Base-by-base conservation (phyloP, 208 protist genomes). In the Acanthamoeba quina region DNA sequence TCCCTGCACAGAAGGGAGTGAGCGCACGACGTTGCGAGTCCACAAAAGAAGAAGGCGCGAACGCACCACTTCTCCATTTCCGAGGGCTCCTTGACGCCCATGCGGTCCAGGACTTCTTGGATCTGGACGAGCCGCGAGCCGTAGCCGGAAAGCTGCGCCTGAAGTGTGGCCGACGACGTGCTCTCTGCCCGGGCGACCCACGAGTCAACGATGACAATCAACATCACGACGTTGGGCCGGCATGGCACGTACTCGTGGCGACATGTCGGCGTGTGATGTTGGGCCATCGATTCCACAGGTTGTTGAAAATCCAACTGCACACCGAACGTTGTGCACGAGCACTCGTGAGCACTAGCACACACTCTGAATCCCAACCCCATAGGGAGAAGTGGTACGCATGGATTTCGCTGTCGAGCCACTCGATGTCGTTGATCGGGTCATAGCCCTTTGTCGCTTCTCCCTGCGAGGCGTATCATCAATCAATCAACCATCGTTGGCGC, bases 371-470 rank as follows among this genome's bases (percentile, higher is more conserved):
- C 2, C 41, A 13, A 26, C 0, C 60, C 26, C 52, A 56, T 17
- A 17, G 24, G 41, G 49, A 89, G n/a, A 3, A 89, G 78, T 29
- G 11, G 7, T 90, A 94, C 37, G 58, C 29, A 92, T 96, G 96
- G 13, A 96, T 96, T 95, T 96, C 96, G 34, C 94, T 86, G 86
- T 95, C 58, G 41, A 96, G 62, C 96, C 96, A 96, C 64, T 96
- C 90, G 17, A 96, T 90, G 92, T 96, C 96, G 62, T 95, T 94
- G 26, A 96, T 95, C 54, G 96, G 96, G 41, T 96, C 95, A n/a
- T 96, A 96, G 26, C 96, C 96, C 24, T 82, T 95, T 13, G 96
- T 94, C 34, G 34, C 92, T 76, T 90, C 76, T 5, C 92, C 92
- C 83, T 90, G n/a, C 10, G 58, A 34, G 19, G 21, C 11, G 37